Percentiles rank a stretch among this genome's conserved stretches.
Evolutionary conservation across 192 early-diverging fungal species (phyloP).

Genomic region (Backusella parvicylindrica): DNA sequence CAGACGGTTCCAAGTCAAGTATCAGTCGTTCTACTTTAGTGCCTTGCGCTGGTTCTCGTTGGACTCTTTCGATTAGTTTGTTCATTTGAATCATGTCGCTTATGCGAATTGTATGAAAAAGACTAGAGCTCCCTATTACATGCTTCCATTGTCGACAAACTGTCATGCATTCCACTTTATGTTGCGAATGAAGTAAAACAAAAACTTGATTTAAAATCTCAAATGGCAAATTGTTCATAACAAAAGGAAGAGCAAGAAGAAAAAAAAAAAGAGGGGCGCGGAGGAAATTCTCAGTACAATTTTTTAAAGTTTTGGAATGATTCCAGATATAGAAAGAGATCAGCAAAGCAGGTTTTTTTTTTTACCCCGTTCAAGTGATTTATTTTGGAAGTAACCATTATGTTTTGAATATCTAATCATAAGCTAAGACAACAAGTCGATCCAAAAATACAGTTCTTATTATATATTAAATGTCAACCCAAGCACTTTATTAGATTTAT

Average conservation of each 20-base stretch:
- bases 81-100: background rate
- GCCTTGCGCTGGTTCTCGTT: background rate
- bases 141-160: background rate
- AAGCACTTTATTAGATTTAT: too few relatives aligned
- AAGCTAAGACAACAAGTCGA: too few relatives aligned
- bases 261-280: background rate
- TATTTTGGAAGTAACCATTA: too few relatives aligned
- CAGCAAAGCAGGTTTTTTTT: too few relatives aligned
- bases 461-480: too few relatives aligned
- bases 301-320: too few relatives aligned
- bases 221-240: background rate
- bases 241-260: background rate
- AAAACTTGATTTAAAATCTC: slow-evolving; percentile 1
- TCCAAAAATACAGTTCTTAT: too few relatives aligned
- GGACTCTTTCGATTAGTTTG: background rate
- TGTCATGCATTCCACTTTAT: background rate
- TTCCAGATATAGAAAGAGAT: too few relatives aligned
- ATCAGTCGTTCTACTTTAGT: background rate
- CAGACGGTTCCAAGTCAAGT: background rate
- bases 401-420: too few relatives aligned
- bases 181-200: background rate
- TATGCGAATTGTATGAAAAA: background rate
- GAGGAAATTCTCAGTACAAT: background rate
- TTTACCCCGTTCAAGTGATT: too few relatives aligned
- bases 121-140: background rate